Conservation (phyloP, 2,329 filamentous ascomycete species). For the Colletotrichum acutatum region DNA sequence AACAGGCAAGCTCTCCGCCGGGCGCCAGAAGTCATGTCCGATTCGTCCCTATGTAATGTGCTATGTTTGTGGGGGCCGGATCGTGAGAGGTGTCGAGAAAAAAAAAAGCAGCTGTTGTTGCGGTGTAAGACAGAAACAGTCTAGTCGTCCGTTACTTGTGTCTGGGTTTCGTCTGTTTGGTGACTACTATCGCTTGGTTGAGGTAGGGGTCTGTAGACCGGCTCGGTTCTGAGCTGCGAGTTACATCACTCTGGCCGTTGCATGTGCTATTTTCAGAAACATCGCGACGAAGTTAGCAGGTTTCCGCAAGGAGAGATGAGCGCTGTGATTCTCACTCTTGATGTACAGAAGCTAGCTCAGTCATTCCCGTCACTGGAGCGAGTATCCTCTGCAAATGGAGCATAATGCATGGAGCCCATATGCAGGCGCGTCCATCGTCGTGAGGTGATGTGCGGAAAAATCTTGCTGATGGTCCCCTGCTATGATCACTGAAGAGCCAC, state of each 20-base stretch:
- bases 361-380: background rate
- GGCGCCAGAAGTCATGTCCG: background rate
- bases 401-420: background rate
- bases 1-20: slow-evolving; percentile 21
- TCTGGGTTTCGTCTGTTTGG: background rate
- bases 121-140: slow-evolving; percentile 1
- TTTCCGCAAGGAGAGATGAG: background rate
- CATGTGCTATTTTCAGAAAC: slow-evolving; percentile 2
- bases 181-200: background rate
- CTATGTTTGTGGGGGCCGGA: background rate
- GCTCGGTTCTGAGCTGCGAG: background rate
- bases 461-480: background rate
- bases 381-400: background rate
- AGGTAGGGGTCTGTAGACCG: background rate
- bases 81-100: background rate
- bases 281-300: background rate
- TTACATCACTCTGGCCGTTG: background rate
- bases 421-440: background rate
- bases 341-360: background rate
- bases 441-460: slow-evolving; percentile 1
- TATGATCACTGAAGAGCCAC: slow-evolving; percentile 1
- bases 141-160: background rate
- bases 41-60: background rate
- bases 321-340: no score
- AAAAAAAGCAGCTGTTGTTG: background rate